These are phyloP conservation scores for Haematococcus lacustris DNA, from an alignment of 139 green algal species.

Conservation along the genomic window DNA sequence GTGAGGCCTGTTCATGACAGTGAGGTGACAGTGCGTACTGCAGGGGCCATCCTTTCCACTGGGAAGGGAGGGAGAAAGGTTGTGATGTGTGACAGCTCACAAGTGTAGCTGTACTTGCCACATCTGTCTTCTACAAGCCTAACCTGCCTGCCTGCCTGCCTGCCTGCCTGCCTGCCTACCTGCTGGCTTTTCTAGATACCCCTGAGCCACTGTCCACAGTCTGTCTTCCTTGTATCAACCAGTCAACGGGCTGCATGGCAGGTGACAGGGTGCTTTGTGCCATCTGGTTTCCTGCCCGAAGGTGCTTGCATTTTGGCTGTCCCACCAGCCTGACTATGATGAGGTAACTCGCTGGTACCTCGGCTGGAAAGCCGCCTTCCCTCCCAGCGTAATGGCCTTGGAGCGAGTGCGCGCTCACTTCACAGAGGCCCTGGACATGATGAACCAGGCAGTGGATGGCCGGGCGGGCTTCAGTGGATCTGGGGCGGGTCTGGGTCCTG, in stretches of 20 bases:
- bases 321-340: conserved; percentile 67
- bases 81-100: no score
- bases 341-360: conserved; percentile 91
- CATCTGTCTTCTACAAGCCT: no score
- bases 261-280: background rate
- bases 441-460: conserved; percentile 76
- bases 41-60: background rate
- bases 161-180: background rate
- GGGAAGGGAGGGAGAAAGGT: background rate
- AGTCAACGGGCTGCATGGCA: no score
- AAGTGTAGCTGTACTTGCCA: no score
- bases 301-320: conserved; percentile 82
- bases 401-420: conserved; percentile 70
- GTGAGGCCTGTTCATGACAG: background rate
- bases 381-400: conserved; percentile 54
- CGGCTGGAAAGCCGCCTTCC: conserved; percentile 73
- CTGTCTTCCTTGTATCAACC: no score
- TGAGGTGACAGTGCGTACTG: background rate
- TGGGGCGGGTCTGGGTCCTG: background rate
- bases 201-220: conserved; percentile 8
- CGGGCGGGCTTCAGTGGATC: background rate
- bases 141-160: no score
- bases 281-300: background rate
- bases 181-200: conserved; percentile 49
- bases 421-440: conserved; percentile 74